A percentile compares a stretch with the other conserved stretches of the same genome.
These are phyloP conservation scores for Ceratocystis colombiana DNA, from an alignment of 2,329 filamentous ascomycete genomes.

Conservation along the genomic window DNA sequence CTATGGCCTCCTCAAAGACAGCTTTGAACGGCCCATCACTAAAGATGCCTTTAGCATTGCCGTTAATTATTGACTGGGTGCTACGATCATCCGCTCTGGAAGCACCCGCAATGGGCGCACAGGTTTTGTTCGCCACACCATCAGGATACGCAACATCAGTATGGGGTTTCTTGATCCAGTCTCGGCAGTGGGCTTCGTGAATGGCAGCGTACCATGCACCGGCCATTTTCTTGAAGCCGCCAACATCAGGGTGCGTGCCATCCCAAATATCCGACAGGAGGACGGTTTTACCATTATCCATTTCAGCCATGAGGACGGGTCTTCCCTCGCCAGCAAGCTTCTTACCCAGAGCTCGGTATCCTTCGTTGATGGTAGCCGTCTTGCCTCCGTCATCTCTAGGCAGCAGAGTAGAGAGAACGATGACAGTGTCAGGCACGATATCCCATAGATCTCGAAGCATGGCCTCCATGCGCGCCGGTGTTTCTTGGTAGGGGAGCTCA, in stretches of 20 bases:
- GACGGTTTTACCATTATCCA: conserved; percentile 21
- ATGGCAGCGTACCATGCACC: conserved; percentile 33
- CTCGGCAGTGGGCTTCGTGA: conserved; percentile 28
- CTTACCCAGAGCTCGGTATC: conserved; percentile 30
- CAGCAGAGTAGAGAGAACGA: conserved; percentile 28
- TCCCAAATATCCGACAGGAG: conserved; percentile 32
- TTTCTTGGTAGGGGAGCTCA: conserved; percentile 7
- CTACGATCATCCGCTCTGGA: conserved; percentile 18
- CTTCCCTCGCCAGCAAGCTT: conserved; percentile 22
- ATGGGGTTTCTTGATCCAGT: conserved; percentile 24
- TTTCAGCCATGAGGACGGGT: conserved; percentile 26
- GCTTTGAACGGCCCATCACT: conserved; percentile 21
- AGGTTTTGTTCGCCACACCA: background rate
- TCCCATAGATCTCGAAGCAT: conserved; percentile 27
- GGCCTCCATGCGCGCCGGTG: conserved; percentile 23
- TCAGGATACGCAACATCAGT: conserved; percentile 20
- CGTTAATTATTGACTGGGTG: conserved; percentile 10
- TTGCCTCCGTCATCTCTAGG: conserved; percentile 28
- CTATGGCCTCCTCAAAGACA: background rate
- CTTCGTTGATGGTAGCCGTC: conserved; percentile 32
- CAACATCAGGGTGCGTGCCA: conserved; percentile 35
- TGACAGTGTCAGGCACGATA: conserved; percentile 24
- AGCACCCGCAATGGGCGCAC: conserved; percentile 12
- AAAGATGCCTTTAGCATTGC: conserved; percentile 1
- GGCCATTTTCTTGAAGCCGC: conserved; percentile 38